Percentiles rank a stretch among this genome's conserved stretches.
Evolutionary conservation across 2,329 filamentous ascomycete genomes (phyloP).

Genomic region (Geosmithia putterillii): DNA sequence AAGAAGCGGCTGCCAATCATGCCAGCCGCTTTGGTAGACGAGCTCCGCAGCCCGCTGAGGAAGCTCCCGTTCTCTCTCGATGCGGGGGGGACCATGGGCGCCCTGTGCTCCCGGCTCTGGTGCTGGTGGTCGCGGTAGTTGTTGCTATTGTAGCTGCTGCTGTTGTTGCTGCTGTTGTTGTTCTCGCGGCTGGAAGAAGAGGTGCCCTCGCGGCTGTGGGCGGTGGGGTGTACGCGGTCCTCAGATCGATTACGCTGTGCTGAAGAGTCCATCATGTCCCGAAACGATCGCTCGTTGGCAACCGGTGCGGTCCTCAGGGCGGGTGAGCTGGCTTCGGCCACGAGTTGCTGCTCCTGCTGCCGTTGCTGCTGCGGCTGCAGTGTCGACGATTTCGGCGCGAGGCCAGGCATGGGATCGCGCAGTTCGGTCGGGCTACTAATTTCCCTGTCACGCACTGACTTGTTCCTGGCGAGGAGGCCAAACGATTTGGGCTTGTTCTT

Average conservation of each 20-base stretch:
- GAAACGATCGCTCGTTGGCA: conserved; percentile 53
- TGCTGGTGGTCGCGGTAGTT: conserved; percentile 8
- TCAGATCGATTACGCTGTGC: conserved; percentile 55
- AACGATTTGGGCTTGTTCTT: conserved; percentile 44
- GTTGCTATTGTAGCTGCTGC: conserved; percentile 20
- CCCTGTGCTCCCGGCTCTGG: conserved; percentile 29
- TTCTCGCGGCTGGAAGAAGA: conserved; percentile 25
- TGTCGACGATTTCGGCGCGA: conserved; percentile 8
- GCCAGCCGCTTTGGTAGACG: conserved; percentile 63
- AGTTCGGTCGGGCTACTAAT: conserved; percentile 24
- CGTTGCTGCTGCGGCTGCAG: no score
- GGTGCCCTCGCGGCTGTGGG: conserved; percentile 29
- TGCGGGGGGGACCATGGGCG: conserved; percentile 27
- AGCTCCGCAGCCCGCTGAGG: conserved; percentile 61
- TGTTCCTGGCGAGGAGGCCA: conserved; percentile 35
- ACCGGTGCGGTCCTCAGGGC: conserved; percentile 50
- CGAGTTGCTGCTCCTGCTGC: no score
- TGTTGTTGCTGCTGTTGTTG: conserved; percentile 16
- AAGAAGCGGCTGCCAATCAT: conserved; percentile 76
- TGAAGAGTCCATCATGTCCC: conserved; percentile 53
- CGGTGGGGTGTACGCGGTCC: conserved; percentile 37
- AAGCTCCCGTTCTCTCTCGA: conserved; percentile 54
- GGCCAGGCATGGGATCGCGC: conserved; percentile 8
- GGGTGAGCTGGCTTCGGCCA: conserved; percentile 12
- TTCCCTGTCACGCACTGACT: conserved; percentile 39